Conservation (phyloP, 1,284 basidiomycete genomes). For the Moesziomyces antarcticus region DNA sequence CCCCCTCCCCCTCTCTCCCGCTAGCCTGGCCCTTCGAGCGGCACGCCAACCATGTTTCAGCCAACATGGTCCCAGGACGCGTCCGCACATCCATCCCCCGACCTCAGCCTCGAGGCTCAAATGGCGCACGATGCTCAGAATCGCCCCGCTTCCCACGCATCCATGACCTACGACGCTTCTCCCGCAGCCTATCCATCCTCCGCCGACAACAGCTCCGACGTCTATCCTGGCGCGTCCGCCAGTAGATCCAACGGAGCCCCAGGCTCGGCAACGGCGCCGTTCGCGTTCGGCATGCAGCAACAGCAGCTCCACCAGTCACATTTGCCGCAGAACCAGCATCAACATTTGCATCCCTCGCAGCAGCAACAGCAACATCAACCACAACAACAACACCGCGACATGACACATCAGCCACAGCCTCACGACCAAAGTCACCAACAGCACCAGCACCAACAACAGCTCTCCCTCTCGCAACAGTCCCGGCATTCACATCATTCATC, state of each 20-base stretch:
- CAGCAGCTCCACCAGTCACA: neutral
- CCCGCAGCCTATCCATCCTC: slow-evolving; percentile 8
- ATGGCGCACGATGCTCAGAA: slow-evolving; percentile 2
- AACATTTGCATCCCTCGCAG: slow-evolving; percentile 13
- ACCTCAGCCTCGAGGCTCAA: slow-evolving; percentile 8
- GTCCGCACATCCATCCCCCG: slow-evolving; percentile 12
- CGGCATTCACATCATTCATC: neutral
- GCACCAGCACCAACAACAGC: slow-evolving; percentile 1
- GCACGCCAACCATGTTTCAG: slow-evolving; percentile 34
- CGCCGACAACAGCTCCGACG: slow-evolving; percentile 3
- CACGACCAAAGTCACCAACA: slow-evolving; percentile 4
- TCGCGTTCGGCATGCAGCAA: slow-evolving; percentile 7
- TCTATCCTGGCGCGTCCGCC: slow-evolving; percentile 16
- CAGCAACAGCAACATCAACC: slow-evolving; percentile 11
- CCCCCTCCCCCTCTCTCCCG: neutral
- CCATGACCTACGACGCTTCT: slow-evolving; percentile 9
- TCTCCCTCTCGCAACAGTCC: slow-evolving; percentile 3
- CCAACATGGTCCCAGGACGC: slow-evolving; percentile 42
- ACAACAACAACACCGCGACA: slow-evolving; percentile 9
- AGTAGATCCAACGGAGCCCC: slow-evolving; percentile 8
- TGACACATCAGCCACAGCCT: slow-evolving; percentile 1
- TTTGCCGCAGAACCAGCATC: neutral
- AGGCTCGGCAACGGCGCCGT: slow-evolving; percentile 12
- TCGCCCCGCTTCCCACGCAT: neutral
- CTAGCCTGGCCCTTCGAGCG: neutral